phyloP scores from a whole-genome alignment of 164 flowering plant genomes.

The Paratinospora sagittata region DNA sequence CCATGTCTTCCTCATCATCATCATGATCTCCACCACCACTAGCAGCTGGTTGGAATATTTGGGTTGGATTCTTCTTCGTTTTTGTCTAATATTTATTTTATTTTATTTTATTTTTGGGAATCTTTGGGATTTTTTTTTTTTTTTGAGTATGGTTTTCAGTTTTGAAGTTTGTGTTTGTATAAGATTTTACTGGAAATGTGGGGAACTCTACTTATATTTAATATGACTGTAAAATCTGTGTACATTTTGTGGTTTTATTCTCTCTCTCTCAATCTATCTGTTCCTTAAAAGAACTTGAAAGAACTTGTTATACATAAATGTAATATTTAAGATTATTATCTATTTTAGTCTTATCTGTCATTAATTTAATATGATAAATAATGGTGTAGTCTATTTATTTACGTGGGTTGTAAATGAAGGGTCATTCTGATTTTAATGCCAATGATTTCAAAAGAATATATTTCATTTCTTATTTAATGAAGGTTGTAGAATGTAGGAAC shows the following conservation, averaged over 20 bases:
- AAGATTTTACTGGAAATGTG: conserved; percentile 2
- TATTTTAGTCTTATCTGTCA: not conserved
- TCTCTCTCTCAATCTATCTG: not conserved
- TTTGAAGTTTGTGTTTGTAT: conserved; percentile 10
- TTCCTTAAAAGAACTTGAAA: not conserved
- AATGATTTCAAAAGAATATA: not conserved
- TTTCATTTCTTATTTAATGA: not conserved
- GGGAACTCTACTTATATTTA: conserved; percentile 5
- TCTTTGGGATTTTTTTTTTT: conserved; percentile 7
- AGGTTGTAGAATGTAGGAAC: not conserved
- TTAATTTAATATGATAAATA: not conserved
- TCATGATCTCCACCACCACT: not conserved
- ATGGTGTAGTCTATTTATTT: not conserved
- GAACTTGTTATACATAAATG: not conserved
- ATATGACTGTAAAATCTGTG: conserved; percentile 11
- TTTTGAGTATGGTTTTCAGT: conserved; percentile 1
- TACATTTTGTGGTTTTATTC: conserved; percentile 5
- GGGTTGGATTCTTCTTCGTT: conserved; percentile 5
- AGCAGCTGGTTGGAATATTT: not conserved
- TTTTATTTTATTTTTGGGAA: conserved; percentile 5
- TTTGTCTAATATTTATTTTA: conserved; percentile 1
- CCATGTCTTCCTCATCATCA: not conserved
- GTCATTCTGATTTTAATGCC: not conserved
- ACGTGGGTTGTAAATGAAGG: not conserved
- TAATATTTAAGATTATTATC: not conserved